Conservation (phyloP, 345 rosid species). For the Bretschneidera sinensis region DNA sequence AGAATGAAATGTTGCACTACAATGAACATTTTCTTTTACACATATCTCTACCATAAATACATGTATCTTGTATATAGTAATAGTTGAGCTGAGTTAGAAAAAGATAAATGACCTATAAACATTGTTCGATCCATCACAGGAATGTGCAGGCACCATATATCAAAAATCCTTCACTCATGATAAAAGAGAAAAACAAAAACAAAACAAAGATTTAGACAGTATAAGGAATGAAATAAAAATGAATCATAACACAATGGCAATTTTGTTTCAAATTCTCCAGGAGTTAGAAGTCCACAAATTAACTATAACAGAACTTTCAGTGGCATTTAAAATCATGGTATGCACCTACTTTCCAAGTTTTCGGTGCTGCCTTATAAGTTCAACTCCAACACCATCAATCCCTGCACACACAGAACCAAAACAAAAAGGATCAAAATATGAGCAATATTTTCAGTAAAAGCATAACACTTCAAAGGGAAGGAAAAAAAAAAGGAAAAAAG, state of each 20-base stretch:
- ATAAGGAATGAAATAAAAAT: not conserved
- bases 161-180: slow-evolving; percentile 48
- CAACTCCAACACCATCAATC: slow-evolving; percentile 66
- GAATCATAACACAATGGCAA: not conserved
- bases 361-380: slow-evolving; percentile 45
- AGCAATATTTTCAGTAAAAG: not conserved
- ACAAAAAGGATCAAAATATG: not conserved
- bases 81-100: not conserved
- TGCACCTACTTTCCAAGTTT: slow-evolving; percentile 67
- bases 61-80: not conserved
- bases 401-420: slow-evolving; percentile 36
- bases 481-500: not conserved
- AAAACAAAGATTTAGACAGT: not conserved
- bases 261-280: not conserved
- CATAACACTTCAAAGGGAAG: not conserved
- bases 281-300: not conserved
- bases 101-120: slow-evolving; percentile 42
- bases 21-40: not conserved
- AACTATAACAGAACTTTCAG: not conserved
- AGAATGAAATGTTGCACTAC: not conserved
- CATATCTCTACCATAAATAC: not conserved
- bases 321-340: too few relatives aligned
- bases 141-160: slow-evolving; percentile 74
- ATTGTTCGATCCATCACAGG: slow-evolving; percentile 69
- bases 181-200: slow-evolving; percentile 6